A percentile compares a stretch with the other conserved stretches of the same genome.
Evolutionary conservation across 225 moss, liverwort and hornwort genomes (phyloP).

Genomic region (Climacium dendroides): DNA sequence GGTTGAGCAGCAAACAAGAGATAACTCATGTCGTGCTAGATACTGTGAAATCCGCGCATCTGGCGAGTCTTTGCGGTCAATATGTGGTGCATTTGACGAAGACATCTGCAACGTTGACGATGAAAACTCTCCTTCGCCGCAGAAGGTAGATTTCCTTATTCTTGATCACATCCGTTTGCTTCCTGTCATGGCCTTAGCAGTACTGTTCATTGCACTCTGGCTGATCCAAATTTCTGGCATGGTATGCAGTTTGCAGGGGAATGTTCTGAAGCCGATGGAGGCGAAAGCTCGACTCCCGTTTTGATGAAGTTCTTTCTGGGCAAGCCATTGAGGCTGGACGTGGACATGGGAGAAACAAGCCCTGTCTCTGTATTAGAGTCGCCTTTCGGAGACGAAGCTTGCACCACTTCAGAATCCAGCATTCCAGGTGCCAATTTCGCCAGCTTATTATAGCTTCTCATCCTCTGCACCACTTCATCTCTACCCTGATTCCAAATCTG

Average conservation of each 20-base stretch:
- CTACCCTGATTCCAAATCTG: not conserved
- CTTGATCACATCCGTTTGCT: not conserved
- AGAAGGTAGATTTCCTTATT: conserved; percentile 2
- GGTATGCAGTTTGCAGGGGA: conserved; percentile 6
- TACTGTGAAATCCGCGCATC: conserved; percentile 17
- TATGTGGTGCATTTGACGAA: conserved; percentile 4
- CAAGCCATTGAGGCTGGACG: conserved; percentile 6
- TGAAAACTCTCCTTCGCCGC: conserved; percentile 3
- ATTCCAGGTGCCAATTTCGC: conserved; percentile 12
- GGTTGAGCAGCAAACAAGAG: not conserved
- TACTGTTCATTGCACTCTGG: not conserved
- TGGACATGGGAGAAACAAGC: conserved; percentile 32
- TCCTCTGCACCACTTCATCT: not conserved
- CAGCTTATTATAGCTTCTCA: not conserved
- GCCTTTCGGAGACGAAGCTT: conserved; percentile 34
- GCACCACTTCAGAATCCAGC: conserved; percentile 26
- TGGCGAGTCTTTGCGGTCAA: conserved; percentile 11
- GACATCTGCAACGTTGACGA: conserved; percentile 11
- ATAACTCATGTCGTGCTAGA: not conserved
- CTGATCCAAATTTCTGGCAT: not conserved
- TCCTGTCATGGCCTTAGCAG: not conserved
- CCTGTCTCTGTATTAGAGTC: conserved; percentile 36
- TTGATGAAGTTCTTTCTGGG: conserved; percentile 1
- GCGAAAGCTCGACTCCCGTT: conserved; percentile 6
- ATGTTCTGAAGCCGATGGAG: not conserved